phyloP scores from a whole-genome alignment of 495 filamentous ascomycete genomes.

The Podospora anserina region DNA sequence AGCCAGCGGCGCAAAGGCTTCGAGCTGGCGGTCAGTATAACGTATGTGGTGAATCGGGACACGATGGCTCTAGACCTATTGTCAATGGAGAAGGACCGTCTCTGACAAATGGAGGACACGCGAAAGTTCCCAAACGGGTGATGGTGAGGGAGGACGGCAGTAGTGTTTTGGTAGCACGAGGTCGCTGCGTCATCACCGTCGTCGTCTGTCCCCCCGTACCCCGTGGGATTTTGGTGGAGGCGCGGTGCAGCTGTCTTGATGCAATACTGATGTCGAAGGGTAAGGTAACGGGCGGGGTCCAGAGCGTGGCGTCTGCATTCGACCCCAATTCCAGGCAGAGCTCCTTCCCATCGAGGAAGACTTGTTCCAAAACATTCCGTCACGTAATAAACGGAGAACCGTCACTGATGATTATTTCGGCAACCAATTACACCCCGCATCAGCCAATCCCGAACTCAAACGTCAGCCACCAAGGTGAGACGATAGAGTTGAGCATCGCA shows the following conservation, averaged over 20 bases:
- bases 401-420: conserved; percentile 3
- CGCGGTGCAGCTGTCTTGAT: conserved; percentile 7
- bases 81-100: background rate
- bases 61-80: background rate
- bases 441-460: conserved; percentile 11
- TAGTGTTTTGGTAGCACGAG: background rate
- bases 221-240: conserved; percentile 2
- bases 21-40: background rate
- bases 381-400: conserved; percentile 2
- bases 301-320: background rate
- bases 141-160: conserved; percentile 4
- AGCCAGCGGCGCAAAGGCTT: background rate
- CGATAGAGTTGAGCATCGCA: conserved; percentile 19
- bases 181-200: conserved; percentile 11
- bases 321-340: background rate
- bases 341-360: background rate
- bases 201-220: background rate
- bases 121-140: background rate
- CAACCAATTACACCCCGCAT: conserved; percentile 8
- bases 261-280: background rate
- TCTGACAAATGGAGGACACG: background rate
- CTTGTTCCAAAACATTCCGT: conserved; percentile 4
- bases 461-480: conserved; percentile 11
- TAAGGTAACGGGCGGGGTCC: background rate
- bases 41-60: background rate